Base-by-base conservation (phyloP, 2,329 filamentous ascomycete species). In the Hymenoscyphus scutula region DNA sequence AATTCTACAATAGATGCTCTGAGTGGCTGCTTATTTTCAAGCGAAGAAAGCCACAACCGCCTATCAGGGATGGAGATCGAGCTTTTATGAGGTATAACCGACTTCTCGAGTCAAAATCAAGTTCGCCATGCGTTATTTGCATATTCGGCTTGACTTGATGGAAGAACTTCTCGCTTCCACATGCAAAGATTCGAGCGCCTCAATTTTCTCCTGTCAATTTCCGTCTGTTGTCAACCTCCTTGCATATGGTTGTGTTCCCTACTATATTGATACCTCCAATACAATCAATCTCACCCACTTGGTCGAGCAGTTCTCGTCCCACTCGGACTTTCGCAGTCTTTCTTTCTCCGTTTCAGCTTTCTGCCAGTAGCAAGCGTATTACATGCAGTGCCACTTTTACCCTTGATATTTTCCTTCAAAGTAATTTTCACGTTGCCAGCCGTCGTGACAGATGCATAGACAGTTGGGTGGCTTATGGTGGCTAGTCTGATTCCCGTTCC, bases 311-410 rank as follows among this genome's bases (percentile, higher is more conserved):
- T 51, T 56, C 53, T 34, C 30, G 65, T 66, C 55, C 19, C 41
- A 66, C 62, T 53, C 65, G 65, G 64, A 37, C 37, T 48, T 60
- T 54, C 25, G 62, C 58, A 58, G 29, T n/a, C 32, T 25, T 13
- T 38, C 48, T 19, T 7, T 58, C 56, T 58, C 56, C 19, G 54
- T 62, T 60, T 58, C 61, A 60, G 51, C 59, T 55, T 29, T n/a
- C 25, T 32, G 34, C 27, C 15, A 23, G 58, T 56, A 13, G 32
- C 48, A 45, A 41, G 25, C n/a, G 37, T 48, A 32, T 56, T 32
- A 45, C 38, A 53, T 56, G 32, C 32, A 30, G 53, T 56, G 10
- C n/a, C 37, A 58, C 38, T 41, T 53, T 38, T 30, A 29, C 23
- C 41, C 34, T 15, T 57, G 30, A 25, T 7, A n/a, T 19, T 25